These are phyloP conservation scores for Microbotryomycetes sp. DNA, from an alignment of 1,284 basidiomycete genomes.

Conservation along the genomic window DNA sequence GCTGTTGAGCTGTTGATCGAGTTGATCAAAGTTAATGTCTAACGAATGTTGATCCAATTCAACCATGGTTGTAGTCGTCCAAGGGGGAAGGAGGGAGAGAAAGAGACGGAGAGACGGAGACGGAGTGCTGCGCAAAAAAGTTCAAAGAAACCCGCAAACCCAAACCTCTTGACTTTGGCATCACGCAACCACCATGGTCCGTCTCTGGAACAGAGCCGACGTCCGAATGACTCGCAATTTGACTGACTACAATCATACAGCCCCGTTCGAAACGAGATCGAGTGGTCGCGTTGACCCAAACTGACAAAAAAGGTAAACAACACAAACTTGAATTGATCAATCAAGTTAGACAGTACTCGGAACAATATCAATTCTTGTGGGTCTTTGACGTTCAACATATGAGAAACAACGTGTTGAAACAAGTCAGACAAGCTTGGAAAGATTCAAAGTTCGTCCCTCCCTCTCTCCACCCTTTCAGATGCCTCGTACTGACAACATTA, in stretches of 20 bases:
- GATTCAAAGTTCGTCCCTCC: conserved; percentile 44
- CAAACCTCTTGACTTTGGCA: neutral
- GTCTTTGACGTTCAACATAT: conserved; percentile 89
- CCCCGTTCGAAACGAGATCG: conserved; percentile 44
- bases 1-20: conserved; percentile 71
- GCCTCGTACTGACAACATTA: neutral
- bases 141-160: neutral
- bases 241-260: conserved; percentile 8
- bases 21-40: conserved; percentile 44
- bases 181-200: neutral
- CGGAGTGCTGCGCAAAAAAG: neutral
- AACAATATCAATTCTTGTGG: conserved; percentile 92
- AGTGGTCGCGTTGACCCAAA: conserved; percentile 51
- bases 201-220: neutral
- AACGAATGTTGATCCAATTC: neutral
- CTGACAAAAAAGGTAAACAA: conserved; percentile 49
- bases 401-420: conserved; percentile 90
- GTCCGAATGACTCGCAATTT: neutral
- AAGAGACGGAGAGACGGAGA: neutral
- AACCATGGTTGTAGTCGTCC: too few species aligned
- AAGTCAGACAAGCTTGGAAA: conserved; percentile 88
- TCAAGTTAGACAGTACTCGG: conserved; percentile 70
- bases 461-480: neutral
- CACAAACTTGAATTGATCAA: conserved; percentile 78
- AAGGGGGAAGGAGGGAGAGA: neutral